These are phyloP conservation scores for Pestalotiopsis sp. DNA, from an alignment of 2,329 filamentous ascomycete genomes.

Conservation along the genomic window DNA sequence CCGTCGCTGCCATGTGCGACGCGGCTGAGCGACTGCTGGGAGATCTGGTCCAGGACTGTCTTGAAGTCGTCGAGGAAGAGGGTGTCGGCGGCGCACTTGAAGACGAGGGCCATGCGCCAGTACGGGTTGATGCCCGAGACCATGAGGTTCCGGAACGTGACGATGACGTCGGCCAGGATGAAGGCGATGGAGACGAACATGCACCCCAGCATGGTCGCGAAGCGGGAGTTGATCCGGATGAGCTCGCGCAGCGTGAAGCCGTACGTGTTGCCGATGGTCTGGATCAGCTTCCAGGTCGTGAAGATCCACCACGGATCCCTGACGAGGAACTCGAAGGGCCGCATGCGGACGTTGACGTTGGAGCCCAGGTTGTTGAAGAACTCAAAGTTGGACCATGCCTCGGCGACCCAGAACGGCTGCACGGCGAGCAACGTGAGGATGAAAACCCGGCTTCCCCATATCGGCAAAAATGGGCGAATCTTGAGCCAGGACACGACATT, in stretches of 20 bases:
- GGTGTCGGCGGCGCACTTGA: conserved; percentile 67
- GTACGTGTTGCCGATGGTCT: conserved; percentile 46
- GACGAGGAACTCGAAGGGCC: conserved; percentile 61
- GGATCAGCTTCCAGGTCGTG: conserved; percentile 59
- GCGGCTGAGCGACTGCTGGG: conserved; percentile 3
- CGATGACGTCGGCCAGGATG: conserved; percentile 61
- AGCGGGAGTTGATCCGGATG: conserved; percentile 61
- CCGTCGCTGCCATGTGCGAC: not conserved
- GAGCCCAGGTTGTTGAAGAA: conserved; percentile 58
- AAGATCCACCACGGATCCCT: conserved; percentile 71
- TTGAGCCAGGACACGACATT: conserved; percentile 70
- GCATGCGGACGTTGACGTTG: conserved; percentile 51
- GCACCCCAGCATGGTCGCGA: conserved; percentile 59
- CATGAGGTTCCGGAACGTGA: conserved; percentile 47
- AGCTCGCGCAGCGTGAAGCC: conserved; percentile 32
- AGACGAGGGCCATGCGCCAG: conserved; percentile 62
- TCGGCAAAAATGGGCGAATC: conserved; percentile 58
- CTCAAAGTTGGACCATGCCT: conserved; percentile 65
- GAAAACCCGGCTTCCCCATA: conserved; percentile 51
- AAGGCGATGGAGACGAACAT: conserved; percentile 63
- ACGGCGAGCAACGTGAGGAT: conserved; percentile 58
- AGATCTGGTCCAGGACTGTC: conserved; percentile 45
- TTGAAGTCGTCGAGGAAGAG: conserved; percentile 71
- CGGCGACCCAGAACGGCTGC: conserved; percentile 64
- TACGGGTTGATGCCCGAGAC: conserved; percentile 57